These are phyloP conservation scores for Pleurotus djamor DNA, from an alignment of 768 basidiomycete species.

Conservation along the genomic window DNA sequence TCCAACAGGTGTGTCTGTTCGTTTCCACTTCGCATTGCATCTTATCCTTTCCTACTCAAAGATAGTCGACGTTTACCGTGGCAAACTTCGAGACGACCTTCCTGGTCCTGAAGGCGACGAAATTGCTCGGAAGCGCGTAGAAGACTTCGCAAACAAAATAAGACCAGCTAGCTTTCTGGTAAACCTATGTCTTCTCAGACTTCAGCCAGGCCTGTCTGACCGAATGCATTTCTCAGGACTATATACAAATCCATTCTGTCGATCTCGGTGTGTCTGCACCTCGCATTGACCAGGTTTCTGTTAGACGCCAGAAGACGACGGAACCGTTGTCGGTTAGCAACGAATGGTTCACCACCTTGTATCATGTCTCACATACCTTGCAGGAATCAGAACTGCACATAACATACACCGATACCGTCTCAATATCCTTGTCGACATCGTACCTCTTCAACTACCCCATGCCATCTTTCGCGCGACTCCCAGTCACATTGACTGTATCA, in stretches of 20 bases:
- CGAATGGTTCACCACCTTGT: constrained; percentile 5
- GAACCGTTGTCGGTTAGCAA: constrained; percentile 26
- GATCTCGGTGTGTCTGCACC: constrained; percentile 84
- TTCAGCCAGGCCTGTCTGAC: not conserved
- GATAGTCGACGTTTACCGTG: constrained; percentile 73
- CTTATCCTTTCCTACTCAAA: constrained; percentile 20
- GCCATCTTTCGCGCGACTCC: constrained; percentile 78
- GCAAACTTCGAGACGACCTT: constrained; percentile 71
- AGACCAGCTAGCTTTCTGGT: constrained; percentile 72
- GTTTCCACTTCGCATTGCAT: not conserved
- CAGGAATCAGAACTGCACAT: constrained; percentile 85
- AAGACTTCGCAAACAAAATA: constrained; percentile 77
- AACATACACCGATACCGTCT: constrained; percentile 79
- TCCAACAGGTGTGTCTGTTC: constrained; percentile 65
- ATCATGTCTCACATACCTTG: constrained; percentile 9
- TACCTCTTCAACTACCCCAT: constrained; percentile 85
- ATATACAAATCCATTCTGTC: constrained; percentile 82
- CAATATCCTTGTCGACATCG: constrained; percentile 80
- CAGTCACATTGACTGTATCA: constrained; percentile 78
- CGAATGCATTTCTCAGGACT: constrained; percentile 50
- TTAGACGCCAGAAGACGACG: constrained; percentile 30
- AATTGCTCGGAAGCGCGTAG: constrained; percentile 73
- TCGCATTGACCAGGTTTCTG: constrained; percentile 65
- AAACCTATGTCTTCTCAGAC: constrained; percentile 17
- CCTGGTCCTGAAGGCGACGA: constrained; percentile 79